Base-by-base conservation (phyloP, 306 rosid genomes). In the Cicer pinnatifidum region DNA sequence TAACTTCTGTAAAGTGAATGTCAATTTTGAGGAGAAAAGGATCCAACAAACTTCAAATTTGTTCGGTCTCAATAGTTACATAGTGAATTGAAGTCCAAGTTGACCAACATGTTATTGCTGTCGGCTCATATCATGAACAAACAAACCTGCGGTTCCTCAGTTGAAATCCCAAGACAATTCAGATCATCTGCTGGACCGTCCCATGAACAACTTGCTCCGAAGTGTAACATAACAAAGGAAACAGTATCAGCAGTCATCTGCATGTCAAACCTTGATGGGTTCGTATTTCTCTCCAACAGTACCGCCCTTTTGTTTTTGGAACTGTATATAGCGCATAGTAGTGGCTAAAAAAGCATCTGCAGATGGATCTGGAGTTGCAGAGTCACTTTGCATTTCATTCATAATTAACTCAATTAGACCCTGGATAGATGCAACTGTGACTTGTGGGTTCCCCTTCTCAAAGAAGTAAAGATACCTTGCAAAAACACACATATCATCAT, bases 281-380 rank as follows among this genome's bases (percentile, higher is more conserved):
- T 91, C 98, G 63, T 89, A 93, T 75, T 88, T 93, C 80, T 93
- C 96, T 11, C 98, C 91, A 13, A 93, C 92, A 0, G 87, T 78
- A 12, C 98, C 98, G 0, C 96, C 98, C 82, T 93, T 91, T 82
- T 91, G 96, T 75, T 93, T 93, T 85, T 93, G 98, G 80, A 89
- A 88, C 80, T 93, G 87, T 17, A 93, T 85, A 81, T 89, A 91
- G 66, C 97, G 87, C 80, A 85, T 50, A 1, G 98, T 93, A 84
- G 96, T 86, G 47, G 97, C 96, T 48, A 93, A 86, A 89, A 91
- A 91, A 60, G 98, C 97, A 78, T 86, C 89, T 1, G 96, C 87
- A 7, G 89, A 81, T n/a, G 92, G 88, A 78, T 91, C 97, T 66
- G 86, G 51, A 1, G 91, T 67, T 5, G 89, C 61, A 8, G 86